Conservation (phyloP, 306 rosid species). For the Spatholobus suberectus region DNA sequence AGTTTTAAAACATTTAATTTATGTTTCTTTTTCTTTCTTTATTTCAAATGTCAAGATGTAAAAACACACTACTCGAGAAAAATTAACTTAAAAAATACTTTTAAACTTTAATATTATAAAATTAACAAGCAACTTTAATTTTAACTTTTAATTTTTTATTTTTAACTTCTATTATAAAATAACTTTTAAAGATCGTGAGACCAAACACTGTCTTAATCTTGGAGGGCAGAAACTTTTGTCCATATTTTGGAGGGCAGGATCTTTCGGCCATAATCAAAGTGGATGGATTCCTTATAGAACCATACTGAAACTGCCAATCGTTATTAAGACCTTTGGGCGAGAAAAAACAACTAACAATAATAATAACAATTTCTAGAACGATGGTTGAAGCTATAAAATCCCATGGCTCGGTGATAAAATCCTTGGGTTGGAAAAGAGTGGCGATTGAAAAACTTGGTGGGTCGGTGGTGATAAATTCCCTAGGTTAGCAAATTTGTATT, state of each 20-base stretch:
- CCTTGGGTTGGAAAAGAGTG: background rate
- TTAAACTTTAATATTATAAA: no score
- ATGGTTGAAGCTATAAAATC: background rate
- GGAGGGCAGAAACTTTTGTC: background rate
- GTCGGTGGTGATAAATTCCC: no score
- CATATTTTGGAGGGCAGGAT: background rate
- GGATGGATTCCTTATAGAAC: background rate
- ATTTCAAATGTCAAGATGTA: no score
- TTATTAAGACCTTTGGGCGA: background rate
- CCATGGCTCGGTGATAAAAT: constrained; percentile 3
- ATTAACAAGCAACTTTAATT: no score
- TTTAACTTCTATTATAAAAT: no score
- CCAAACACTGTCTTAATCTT: background rate
- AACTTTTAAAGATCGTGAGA: no score
- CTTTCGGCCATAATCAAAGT: background rate
- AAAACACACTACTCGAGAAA: no score
- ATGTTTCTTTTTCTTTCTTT: no score
- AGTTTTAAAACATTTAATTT: no score
- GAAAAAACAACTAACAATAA: background rate
- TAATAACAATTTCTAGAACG: background rate
- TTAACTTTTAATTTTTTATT: no score
- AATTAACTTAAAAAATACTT: no score
- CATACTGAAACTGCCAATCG: background rate
- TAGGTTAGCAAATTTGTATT: no score
- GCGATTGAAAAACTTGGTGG: background rate